These are phyloP conservation scores for Skeletonema potamos DNA, from an alignment of 108 stramenopile genomes.

Conservation along the genomic window DNA sequence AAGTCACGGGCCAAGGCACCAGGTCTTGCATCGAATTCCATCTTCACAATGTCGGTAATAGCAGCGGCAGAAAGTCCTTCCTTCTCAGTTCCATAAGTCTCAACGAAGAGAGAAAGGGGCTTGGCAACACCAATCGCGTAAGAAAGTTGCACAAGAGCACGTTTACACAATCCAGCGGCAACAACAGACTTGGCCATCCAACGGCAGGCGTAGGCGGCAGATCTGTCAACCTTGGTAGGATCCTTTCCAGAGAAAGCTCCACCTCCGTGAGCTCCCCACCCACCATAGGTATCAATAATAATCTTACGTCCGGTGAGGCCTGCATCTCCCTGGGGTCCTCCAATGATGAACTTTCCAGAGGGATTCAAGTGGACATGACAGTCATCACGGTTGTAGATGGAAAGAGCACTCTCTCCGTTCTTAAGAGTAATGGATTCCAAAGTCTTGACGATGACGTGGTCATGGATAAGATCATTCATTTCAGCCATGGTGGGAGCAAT, in stretches of 20 bases:
- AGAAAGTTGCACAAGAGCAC: slow-evolving; percentile 91
- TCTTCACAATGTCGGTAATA: slow-evolving; percentile 92
- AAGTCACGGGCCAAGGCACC: slow-evolving; percentile 93
- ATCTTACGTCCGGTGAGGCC: slow-evolving; percentile 98
- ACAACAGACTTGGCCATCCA: slow-evolving; percentile 98
- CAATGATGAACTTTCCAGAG: slow-evolving; percentile 95
- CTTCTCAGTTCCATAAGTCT: slow-evolving; percentile 94
- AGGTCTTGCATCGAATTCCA: slow-evolving; percentile 92
- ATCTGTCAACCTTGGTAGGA: slow-evolving; percentile 96
- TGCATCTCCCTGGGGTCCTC: slow-evolving; percentile 97
- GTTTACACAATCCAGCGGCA: slow-evolving; percentile 91
- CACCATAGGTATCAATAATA: slow-evolving; percentile 98
- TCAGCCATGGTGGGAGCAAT: slow-evolving; percentile 81
- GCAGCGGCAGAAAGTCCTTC: slow-evolving; percentile 86
- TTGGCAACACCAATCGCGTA: slow-evolving; percentile 97
- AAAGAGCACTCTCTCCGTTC: slow-evolving; percentile 62
- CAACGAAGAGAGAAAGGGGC: slow-evolving; percentile 92
- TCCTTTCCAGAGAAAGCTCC: slow-evolving; percentile 98
- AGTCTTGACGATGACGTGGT: slow-evolving; percentile 76
- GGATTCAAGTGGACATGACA: slow-evolving; percentile 97
- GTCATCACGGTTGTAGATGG: slow-evolving; percentile 75
- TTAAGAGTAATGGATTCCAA: slow-evolving; percentile 79
- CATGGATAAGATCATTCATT: slow-evolving; percentile 84
- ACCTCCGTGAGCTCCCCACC: slow-evolving; percentile 98
- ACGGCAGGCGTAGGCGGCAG: slow-evolving; percentile 95